These are phyloP conservation scores for Penicillium coprophilum DNA, from an alignment of 495 filamentous ascomycete species.

Conservation along the genomic window DNA sequence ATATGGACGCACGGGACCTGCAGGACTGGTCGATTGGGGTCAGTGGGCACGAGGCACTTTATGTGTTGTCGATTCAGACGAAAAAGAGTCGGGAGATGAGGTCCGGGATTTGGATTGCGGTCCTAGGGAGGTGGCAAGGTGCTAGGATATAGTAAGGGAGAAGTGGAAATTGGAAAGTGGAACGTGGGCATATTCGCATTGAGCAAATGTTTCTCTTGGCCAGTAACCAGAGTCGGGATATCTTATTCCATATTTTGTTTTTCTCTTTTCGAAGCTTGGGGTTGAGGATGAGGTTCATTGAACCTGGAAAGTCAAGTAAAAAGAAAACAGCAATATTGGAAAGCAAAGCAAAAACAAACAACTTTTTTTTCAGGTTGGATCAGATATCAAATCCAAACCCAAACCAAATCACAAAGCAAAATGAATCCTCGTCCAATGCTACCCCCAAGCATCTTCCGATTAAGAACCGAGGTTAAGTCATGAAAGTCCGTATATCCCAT, in stretches of 20 bases:
- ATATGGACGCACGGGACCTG: constrained; percentile 7
- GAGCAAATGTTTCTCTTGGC: constrained; percentile 7
- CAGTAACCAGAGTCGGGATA: constrained; percentile 14
- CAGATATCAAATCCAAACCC: constrained; percentile 6
- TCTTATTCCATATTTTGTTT: constrained; percentile 13
- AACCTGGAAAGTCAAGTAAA: background rate
- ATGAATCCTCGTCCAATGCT: constrained; percentile 13
- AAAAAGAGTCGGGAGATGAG: background rate
- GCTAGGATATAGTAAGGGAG: background rate
- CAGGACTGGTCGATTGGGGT: constrained; percentile 1
- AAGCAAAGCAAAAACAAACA: constrained; percentile 7
- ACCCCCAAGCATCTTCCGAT: constrained; percentile 22
- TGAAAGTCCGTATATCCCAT: constrained; percentile 37
- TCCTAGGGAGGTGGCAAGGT: background rate
- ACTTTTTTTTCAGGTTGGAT: constrained; percentile 14
- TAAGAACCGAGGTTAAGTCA: constrained; percentile 23
- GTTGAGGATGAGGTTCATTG: background rate
- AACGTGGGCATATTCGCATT: constrained; percentile 2
- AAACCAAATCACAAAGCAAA: constrained; percentile 5
- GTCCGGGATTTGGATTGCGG: background rate
- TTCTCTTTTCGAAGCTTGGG: constrained; percentile 8
- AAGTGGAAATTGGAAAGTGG: background rate
- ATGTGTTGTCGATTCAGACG: background rate
- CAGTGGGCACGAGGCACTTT: background rate
- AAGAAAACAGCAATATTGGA: constrained; percentile 6